phyloP scores from a whole-genome alignment of 306 rosid species.

The Lagenaria siceraria region DNA sequence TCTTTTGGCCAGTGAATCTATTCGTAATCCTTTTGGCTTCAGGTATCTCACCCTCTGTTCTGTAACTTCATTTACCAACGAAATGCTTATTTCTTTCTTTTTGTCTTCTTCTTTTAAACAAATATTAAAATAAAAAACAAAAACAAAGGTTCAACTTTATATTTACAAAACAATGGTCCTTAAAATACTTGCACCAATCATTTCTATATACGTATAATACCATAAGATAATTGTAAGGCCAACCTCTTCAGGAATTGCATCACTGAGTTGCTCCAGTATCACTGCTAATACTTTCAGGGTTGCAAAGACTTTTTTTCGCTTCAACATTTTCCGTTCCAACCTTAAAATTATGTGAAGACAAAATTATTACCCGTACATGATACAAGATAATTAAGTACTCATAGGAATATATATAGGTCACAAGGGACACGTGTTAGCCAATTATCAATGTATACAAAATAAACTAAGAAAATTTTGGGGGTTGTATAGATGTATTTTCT shows the following conservation, averaged over 20 bases:
- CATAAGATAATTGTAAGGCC: slow-evolving; percentile 1
- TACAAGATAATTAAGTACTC: background rate
- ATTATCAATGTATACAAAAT: background rate
- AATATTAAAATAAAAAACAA: too few species aligned
- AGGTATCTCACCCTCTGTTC: too few species aligned
- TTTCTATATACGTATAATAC: background rate
- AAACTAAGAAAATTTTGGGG: background rate
- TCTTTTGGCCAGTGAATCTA: background rate
- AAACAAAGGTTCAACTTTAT: background rate
- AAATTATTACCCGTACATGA: background rate
- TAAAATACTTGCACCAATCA: background rate
- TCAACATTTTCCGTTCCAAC: slow-evolving; percentile 71
- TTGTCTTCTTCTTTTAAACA: too few species aligned
- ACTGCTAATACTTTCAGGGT: slow-evolving; percentile 70
- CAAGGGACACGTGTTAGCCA: background rate
- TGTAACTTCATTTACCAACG: too few species aligned
- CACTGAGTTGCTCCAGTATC: slow-evolving; percentile 63
- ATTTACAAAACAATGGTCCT: background rate
- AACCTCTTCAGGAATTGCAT: slow-evolving; percentile 90
- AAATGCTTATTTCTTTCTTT: too few species aligned
- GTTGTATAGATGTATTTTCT: background rate
- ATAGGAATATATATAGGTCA: background rate
- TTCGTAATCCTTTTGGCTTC: too few species aligned
- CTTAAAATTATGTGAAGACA: slow-evolving; percentile 21
- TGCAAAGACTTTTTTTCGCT: slow-evolving; percentile 83